These are phyloP conservation scores for Platanus orientalis DNA, from an alignment of 164 flowering plant species.

Conservation along the genomic window DNA sequence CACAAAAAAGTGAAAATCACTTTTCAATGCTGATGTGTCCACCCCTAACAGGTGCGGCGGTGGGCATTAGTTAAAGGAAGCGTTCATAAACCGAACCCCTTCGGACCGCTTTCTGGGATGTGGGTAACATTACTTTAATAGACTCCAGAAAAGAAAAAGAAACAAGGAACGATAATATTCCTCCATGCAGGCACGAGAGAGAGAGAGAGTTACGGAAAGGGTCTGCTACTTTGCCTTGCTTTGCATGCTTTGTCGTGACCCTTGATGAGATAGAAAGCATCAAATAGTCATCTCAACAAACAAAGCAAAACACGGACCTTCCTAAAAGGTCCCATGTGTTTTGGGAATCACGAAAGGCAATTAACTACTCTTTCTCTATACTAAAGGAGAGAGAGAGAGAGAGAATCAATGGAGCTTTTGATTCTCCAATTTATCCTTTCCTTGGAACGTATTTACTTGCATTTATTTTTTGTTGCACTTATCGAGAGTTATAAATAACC, in stretches of 20 bases:
- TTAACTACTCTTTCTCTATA: conserved; percentile 9
- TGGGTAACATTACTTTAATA: neutral
- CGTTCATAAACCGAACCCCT: too few relatives aligned
- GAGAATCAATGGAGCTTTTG: conserved; percentile 52
- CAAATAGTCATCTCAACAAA: neutral
- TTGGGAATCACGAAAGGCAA: conserved; percentile 29
- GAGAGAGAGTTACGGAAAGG: conserved; percentile 33
- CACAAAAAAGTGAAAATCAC: neutral
- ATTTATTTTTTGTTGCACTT: neutral
- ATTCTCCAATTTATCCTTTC: conserved; percentile 54
- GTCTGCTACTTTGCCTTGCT: conserved; percentile 16
- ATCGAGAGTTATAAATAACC: neutral
- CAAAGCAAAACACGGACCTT: conserved; percentile 14
- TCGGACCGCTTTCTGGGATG: neutral
- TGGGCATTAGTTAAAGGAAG: too few relatives aligned
- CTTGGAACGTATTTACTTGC: conserved; percentile 4
- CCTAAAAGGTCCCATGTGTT: conserved; percentile 21
- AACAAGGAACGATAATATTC: conserved; percentile 32
- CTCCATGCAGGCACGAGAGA: conserved; percentile 25
- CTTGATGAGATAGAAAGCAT: conserved; percentile 30
- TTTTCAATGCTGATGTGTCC: too few relatives aligned
- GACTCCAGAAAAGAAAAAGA: conserved; percentile 12
- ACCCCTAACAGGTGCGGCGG: too few relatives aligned
- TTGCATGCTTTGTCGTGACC: conserved; percentile 15
- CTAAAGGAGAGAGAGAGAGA: conserved; percentile 10